Evolutionary conservation across 2,329 filamentous ascomycete genomes (phyloP).

Genomic region (Colletotrichum tropicicola): DNA sequence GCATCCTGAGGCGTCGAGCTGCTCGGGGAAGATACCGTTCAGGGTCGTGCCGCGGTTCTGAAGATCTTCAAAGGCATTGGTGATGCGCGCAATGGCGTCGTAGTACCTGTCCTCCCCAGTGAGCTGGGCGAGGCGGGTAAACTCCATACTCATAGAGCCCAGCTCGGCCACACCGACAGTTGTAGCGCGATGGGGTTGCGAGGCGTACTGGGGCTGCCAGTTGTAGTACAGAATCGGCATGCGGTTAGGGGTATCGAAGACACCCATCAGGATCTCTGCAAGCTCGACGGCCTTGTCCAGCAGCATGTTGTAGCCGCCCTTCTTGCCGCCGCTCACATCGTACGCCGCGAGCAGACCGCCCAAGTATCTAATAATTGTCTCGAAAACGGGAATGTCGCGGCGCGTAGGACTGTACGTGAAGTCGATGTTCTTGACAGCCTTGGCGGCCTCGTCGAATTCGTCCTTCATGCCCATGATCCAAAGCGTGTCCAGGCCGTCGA

Average conservation of each 20-base stretch:
- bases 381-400: conserved; percentile 85
- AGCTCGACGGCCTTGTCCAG: conserved; percentile 83
- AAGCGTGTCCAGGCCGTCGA: conserved; percentile 83
- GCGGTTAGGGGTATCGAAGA: conserved; percentile 92
- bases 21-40: conserved; percentile 82
- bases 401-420: conserved; percentile 76
- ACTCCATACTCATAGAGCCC: conserved; percentile 85
- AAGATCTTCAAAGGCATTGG: conserved; percentile 78
- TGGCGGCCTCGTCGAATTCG: conserved; percentile 82
- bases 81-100: conserved; percentile 88
- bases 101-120: conserved; percentile 87
- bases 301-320: conserved; percentile 68
- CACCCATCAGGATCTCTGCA: conserved; percentile 81
- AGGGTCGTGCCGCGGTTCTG: conserved; percentile 75
- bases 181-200: conserved; percentile 70
- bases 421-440: conserved; percentile 77
- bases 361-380: conserved; percentile 91
- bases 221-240: conserved; percentile 87
- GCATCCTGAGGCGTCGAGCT: conserved; percentile 83
- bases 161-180: conserved; percentile 73
- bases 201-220: conserved; percentile 75
- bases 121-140: conserved; percentile 87
- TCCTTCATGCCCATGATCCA: conserved; percentile 86
- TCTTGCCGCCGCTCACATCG: conserved; percentile 76
- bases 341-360: conserved; percentile 88